Evolutionary conservation across 2,329 filamentous ascomycete species (phyloP).

Genomic region (Scortechinia acanthostroma): DNA sequence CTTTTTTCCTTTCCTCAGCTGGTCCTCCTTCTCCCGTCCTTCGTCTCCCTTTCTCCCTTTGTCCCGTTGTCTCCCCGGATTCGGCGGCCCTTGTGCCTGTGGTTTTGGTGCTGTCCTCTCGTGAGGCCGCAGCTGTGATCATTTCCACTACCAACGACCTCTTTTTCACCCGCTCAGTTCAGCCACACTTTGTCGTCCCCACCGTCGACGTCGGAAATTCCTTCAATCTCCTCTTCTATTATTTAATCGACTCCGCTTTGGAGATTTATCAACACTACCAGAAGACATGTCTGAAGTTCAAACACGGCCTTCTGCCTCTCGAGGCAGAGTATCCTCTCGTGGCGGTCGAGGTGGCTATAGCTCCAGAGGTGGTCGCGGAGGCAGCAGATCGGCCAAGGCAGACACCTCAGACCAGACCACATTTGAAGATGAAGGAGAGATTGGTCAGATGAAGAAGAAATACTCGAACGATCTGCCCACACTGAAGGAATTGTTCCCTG

Average conservation of each 20-base stretch:
- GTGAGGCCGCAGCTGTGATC: too few species aligned
- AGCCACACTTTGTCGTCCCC: too few species aligned
- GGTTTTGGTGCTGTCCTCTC: neutral
- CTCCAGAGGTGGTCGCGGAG: conserved; percentile 41
- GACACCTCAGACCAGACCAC: conserved; percentile 36
- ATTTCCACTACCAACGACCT: too few species aligned
- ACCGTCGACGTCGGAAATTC: too few species aligned
- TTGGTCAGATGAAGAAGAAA: conserved; percentile 59
- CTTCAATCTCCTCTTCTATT: neutral
- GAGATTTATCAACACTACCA: neutral
- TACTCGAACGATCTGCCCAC: conserved; percentile 46
- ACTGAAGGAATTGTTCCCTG: conserved; percentile 58
- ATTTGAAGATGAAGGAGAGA: conserved; percentile 54
- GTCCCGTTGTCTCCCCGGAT: conserved; percentile 8
- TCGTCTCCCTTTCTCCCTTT: neutral
- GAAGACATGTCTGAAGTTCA: conserved; percentile 57
- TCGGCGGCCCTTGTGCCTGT: conserved; percentile 17
- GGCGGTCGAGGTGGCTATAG: conserved; percentile 41
- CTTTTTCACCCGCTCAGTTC: too few species aligned
- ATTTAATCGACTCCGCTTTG: neutral
- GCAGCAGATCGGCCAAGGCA: conserved; percentile 44
- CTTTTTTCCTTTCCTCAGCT: neutral
- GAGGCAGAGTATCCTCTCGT: conserved; percentile 55
- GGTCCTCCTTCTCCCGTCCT: conserved; percentile 3
- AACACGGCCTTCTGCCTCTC: conserved; percentile 44